phyloP scores from a whole-genome alignment of 345 rosid species.

The Salix dunnii region DNA sequence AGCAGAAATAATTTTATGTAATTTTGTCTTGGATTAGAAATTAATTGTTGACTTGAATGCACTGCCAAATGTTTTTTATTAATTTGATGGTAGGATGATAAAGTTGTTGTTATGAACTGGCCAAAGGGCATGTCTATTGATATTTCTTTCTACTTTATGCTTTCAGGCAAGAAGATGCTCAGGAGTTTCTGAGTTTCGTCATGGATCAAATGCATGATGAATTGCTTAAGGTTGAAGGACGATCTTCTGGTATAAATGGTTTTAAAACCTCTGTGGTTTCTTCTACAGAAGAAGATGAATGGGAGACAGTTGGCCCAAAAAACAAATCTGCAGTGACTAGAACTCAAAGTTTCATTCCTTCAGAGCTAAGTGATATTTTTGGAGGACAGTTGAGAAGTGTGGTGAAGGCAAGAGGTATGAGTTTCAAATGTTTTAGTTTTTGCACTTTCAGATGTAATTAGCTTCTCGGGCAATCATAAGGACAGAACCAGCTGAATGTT shows the following conservation, averaged over 20 bases:
- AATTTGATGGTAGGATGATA: background rate
- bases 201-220: slow-evolving; percentile 94
- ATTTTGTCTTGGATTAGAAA: background rate
- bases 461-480: background rate
- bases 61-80: background rate
- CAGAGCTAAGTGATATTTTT: slow-evolving; percentile 78
- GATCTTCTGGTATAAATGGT: slow-evolving; percentile 28
- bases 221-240: slow-evolving; percentile 65
- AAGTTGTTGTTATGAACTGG: background rate
- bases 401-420: slow-evolving; percentile 74
- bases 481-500: background rate
- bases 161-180: slow-evolving; percentile 98
- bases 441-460: background rate
- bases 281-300: slow-evolving; percentile 75
- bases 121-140: background rate
- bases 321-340: slow-evolving; percentile 87
- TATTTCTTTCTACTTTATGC: background rate
- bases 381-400: slow-evolving; percentile 77
- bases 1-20: background rate
- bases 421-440: background rate
- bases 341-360: slow-evolving; percentile 70
- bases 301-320: slow-evolving; percentile 97
- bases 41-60: background rate
- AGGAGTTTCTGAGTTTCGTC: slow-evolving; percentile 84
- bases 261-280: slow-evolving; percentile 49